Evolutionary conservation across 805 yeast genomes (phyloP).

Genomic region (Yarrowia osloensis): DNA sequence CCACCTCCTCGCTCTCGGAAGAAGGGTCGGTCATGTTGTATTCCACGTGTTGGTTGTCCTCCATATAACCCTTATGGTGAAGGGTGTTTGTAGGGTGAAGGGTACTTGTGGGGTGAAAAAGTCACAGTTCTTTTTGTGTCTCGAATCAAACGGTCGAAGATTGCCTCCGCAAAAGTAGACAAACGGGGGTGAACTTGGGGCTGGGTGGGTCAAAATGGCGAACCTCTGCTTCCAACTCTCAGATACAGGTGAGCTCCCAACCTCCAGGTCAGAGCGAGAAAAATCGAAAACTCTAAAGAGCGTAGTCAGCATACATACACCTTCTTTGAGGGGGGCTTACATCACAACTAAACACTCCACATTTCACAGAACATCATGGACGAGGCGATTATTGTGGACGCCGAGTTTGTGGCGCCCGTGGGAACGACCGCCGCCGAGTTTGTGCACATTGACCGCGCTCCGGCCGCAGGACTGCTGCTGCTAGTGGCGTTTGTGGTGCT

Average conservation of each 20-base stretch:
- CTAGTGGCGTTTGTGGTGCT: slow-evolving; percentile 45
- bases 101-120: background rate
- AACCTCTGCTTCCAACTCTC: slow-evolving; percentile 15
- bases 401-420: background rate
- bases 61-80: background rate
- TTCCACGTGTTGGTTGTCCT: slow-evolving; percentile 17
- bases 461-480: slow-evolving; percentile 30
- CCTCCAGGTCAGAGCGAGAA: slow-evolving; percentile 2
- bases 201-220: background rate
- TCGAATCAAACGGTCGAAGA: background rate
- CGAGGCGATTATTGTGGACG: slow-evolving; percentile 11
- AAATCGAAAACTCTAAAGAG: background rate
- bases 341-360: background rate
- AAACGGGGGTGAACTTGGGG: background rate
- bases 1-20: slow-evolving; percentile 48
- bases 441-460: background rate
- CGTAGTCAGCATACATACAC: background rate
- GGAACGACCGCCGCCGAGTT: background rate
- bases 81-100: background rate
- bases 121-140: background rate
- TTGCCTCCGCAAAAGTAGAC: background rate
- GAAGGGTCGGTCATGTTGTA: slow-evolving; percentile 32
- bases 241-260: background rate
- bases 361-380: background rate
- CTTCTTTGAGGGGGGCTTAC: too few relatives aligned